Percentiles rank a stretch among this genome's conserved stretches.
Evolutionary conservation across 345 rosid species (phyloP).

Genomic region (Euphorbia peplus): DNA sequence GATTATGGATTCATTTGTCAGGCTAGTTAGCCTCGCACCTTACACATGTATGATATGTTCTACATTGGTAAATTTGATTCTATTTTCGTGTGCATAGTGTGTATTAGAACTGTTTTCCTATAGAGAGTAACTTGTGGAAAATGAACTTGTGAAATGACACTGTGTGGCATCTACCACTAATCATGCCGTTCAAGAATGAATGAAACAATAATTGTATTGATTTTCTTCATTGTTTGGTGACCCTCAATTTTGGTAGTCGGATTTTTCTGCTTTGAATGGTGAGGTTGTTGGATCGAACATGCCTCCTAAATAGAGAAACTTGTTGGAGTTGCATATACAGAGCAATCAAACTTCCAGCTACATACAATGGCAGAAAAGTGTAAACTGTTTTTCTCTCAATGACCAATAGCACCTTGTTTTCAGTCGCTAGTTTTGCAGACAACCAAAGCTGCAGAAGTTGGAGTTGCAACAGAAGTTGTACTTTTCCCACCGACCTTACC

Average conservation of each 20-base stretch:
- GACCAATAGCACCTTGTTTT: constrained; percentile 17
- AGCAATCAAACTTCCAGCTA: constrained; percentile 17
- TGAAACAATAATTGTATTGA: not conserved
- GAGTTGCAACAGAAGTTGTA: constrained; percentile 18
- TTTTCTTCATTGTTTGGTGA: not conserved
- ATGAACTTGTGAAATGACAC: not conserved
- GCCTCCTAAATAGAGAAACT: not conserved
- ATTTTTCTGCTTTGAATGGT: not conserved
- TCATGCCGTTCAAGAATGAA: not conserved
- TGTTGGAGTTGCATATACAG: too few species aligned
- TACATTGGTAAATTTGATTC: not conserved
- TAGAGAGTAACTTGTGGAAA: not conserved
- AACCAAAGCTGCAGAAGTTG: constrained; percentile 22
- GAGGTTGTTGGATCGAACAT: not conserved
- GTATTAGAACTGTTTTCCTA: not conserved
- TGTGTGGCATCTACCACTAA: not conserved
- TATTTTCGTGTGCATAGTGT: not conserved
- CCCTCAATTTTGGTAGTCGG: not conserved
- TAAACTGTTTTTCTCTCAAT: constrained; percentile 26
- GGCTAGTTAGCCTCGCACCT: not conserved
- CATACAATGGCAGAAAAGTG: constrained; percentile 14
- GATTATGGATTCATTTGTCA: not conserved
- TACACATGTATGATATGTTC: not conserved
- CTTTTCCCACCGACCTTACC: constrained; percentile 21
- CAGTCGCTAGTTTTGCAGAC: constrained; percentile 12